These are phyloP conservation scores for Athelia psychrophila DNA, from an alignment of 1,284 basidiomycete genomes.

Conservation along the genomic window DNA sequence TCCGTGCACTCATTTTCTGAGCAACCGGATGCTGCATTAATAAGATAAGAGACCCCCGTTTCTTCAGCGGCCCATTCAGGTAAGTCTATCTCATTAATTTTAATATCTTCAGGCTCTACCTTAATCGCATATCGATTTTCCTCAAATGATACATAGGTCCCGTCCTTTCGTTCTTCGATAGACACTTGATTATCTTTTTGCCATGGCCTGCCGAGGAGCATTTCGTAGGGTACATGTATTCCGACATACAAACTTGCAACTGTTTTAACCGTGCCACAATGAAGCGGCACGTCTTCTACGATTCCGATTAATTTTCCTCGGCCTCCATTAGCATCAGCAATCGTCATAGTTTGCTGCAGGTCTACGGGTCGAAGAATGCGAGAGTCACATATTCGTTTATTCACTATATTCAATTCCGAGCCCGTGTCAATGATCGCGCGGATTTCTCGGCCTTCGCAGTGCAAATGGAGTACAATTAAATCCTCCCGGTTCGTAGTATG, in stretches of 20 bases:
- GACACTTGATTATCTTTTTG: slow-evolving; percentile 20
- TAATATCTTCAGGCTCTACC: too few species aligned
- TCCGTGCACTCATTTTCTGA: too few species aligned
- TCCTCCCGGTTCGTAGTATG: not conserved
- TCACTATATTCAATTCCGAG: slow-evolving; percentile 20
- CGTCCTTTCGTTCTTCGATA: slow-evolving; percentile 21
- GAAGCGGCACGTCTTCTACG: slow-evolving; percentile 11
- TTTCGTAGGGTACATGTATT: slow-evolving; percentile 17
- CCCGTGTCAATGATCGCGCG: slow-evolving; percentile 20
- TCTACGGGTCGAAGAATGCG: slow-evolving; percentile 12
- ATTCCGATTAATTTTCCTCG: slow-evolving; percentile 13
- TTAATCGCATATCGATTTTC: slow-evolving; percentile 2
- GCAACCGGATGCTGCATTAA: too few species aligned
- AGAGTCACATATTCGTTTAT: not conserved
- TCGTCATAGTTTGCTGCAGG: slow-evolving; percentile 5
- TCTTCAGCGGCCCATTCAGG: too few species aligned
- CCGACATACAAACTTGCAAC: slow-evolving; percentile 16
- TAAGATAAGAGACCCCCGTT: too few species aligned
- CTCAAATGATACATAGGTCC: slow-evolving; percentile 21
- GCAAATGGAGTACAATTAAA: not conserved
- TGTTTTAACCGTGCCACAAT: slow-evolving; percentile 11
- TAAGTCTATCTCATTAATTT: too few species aligned
- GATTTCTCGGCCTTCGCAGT: slow-evolving; percentile 9
- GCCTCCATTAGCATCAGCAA: slow-evolving; percentile 22
- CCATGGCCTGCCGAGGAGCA: slow-evolving; percentile 25